Evolutionary conservation across 2,329 filamentous ascomycete genomes (phyloP), one percentile per base, ranked within the genome.

Genomic region (Colletotrichum karsti): DNA sequence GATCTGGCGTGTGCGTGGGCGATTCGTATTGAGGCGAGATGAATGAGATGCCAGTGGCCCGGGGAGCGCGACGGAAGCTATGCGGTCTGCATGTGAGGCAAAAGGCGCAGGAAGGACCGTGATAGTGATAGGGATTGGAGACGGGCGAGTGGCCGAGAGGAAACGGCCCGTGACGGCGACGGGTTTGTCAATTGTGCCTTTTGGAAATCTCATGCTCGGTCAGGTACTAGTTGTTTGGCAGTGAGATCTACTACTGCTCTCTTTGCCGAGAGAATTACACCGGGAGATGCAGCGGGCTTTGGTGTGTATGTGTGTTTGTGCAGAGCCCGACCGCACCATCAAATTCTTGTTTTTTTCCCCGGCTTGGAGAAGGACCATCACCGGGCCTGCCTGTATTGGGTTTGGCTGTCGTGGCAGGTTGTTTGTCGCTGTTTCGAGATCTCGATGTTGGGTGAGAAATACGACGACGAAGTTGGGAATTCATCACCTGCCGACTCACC

Each of bases 11-110:
- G 58, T 15, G 20, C 12, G n/a, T 41, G 50, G 30, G 39, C 39
- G 26, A 12, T 54, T 66, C 57, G 63, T 66, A 62, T 66, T 50
- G 20, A 55, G 22, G 26, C 13, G 18, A 22, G 22, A 22, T 12
- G 9, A 35, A 35, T 35, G 7, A 39, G 26, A 56, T 41, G n/a
- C 63, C 57, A 37, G 50, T 67, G 63, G 58, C 42, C 50, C 50
- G 63, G 63, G 63, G 63, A 63, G 42, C 3, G 35, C 33, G 24
- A 50, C 58, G 63, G 63, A 67, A 63, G 63, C 63, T 55, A 46
- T 51, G 57, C 56, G 12, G 28, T 18, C 35, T 60, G 48, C 41
- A 66, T 50, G 57, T 56, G 20, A 62, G 50, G 44, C 5, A 3
- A 26, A 22, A 6, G 20, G 48, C 20, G 58, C 24, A 35, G 20